A percentile compares a stretch with the other conserved stretches of the same genome.
Conservation (phyloP, 331 rosid genomes). For the Prunus yedoensis region DNA sequence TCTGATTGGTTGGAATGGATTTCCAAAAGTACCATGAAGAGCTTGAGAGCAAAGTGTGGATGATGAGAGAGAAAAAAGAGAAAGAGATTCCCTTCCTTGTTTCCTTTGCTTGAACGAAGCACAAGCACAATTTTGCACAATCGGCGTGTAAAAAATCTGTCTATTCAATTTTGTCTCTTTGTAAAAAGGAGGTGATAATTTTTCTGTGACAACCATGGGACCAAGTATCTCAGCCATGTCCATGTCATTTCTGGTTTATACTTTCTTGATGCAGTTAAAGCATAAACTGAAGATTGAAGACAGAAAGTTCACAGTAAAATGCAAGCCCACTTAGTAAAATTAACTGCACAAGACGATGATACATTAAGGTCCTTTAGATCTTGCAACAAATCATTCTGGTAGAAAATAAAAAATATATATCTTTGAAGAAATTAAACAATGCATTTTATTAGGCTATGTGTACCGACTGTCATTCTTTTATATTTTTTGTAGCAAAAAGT, state of each 20-base stretch:
- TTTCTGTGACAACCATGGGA: conserved; percentile 28
- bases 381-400: too few species aligned
- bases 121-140: neutral
- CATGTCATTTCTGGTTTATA: neutral
- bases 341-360: too few species aligned
- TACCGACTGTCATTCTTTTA: too few species aligned
- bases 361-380: too few species aligned
- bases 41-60: conserved; percentile 25
- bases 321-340: too few species aligned
- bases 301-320: neutral
- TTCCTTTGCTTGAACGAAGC: neutral
- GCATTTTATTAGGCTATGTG: too few species aligned
- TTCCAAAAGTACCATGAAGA: conserved; percentile 29
- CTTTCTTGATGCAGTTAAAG: neutral
- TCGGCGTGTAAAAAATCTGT: conserved; percentile 12
- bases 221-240: conserved; percentile 23
- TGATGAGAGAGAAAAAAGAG: conserved; percentile 42
- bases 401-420: too few species aligned
- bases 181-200: conserved; percentile 36
- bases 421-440: neutral
- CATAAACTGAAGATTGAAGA: neutral
- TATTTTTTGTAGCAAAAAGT: neutral
- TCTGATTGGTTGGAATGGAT: conserved; percentile 77
- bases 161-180: conserved; percentile 24
- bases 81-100: neutral